Evolutionary conservation across 371 early-diverging fungal genomes (phyloP), one percentile per base, ranked within the genome.

Genomic region (Amoeboaphelidium occidentale): DNA sequence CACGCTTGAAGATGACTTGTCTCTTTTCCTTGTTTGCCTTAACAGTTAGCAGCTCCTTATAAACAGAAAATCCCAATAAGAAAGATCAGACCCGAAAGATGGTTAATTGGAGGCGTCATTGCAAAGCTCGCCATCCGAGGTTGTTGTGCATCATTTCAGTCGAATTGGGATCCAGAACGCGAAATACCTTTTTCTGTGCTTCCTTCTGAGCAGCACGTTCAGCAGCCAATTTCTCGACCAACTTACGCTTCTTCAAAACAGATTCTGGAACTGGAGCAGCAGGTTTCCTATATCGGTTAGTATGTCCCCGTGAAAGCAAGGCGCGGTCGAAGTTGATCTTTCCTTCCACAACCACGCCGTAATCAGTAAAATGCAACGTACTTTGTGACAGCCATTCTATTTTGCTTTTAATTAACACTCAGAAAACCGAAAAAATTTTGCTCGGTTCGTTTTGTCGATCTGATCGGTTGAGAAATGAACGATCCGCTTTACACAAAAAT

Each of bases 1-100:
- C 94, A 57, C 94, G 89, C 76, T 89, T 86, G 83, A 89, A 88
- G 73, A 91, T 79, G 55, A 84, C 86, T 63, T 78, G 74, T 64
- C 92, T 81, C 73, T 84, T 82, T 51, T 66, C 61, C 55, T 72
- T 66, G 67, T 69, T 72, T 51, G 75, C 78, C 88, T 90, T 51
- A 27, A 49, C 39, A 32, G n/a, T n/a, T n/a, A n/a, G n/a, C n/a
- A n/a, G n/a, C n/a, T n/a, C n/a, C n/a, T n/a, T n/a, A n/a, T n/a
- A n/a, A n/a, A n/a, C n/a, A n/a, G n/a, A n/a, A n/a, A n/a, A n/a
- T n/a, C 4, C 14, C 4, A 44, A 44, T 44, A 10, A 44, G 4
- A 6, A 44, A 6, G 6, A 4, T 78, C 79, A 78, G 78, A 65
- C 79, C 79, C 81, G 81, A 81, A 79, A 79, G 79, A 81, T 81